Evolutionary conservation across 306 rosid species (phyloP).

Genomic region (Begonia loranthoides): DNA sequence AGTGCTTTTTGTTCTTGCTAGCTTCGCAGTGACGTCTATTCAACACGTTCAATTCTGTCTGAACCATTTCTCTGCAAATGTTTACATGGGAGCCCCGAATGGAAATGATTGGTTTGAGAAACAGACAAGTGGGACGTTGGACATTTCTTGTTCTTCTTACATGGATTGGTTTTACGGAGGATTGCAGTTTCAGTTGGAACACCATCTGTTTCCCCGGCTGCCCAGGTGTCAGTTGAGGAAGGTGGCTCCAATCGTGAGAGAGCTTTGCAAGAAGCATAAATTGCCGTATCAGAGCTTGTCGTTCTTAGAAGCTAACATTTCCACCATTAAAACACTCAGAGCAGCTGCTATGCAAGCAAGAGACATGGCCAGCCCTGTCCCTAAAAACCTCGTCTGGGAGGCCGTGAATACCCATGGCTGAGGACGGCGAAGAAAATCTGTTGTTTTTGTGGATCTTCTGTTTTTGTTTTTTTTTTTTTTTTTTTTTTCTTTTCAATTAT

Average conservation of each 20-base stretch:
- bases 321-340: constrained; percentile 25
- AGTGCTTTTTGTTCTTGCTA: constrained; percentile 17
- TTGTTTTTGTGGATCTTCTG: too few species aligned
- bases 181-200: constrained; percentile 41
- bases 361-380: constrained; percentile 21
- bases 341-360: constrained; percentile 39
- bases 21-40: constrained; percentile 23
- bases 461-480: too few species aligned
- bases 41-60: constrained; percentile 36
- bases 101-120: constrained; percentile 40
- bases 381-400: constrained; percentile 40
- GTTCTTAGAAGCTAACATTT: constrained; percentile 30
- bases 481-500: too few species aligned
- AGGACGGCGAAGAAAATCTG: too few species aligned
- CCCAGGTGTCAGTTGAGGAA: constrained; percentile 38
- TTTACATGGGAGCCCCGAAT: constrained; percentile 23
- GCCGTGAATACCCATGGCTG: constrained; percentile 39
- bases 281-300: constrained; percentile 36
- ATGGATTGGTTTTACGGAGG: constrained; percentile 44
- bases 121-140: constrained; percentile 34
- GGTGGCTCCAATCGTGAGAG: constrained; percentile 24
- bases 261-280: constrained; percentile 33
- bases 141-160: constrained; percentile 28
- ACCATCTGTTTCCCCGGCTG: constrained; percentile 34
- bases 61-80: constrained; percentile 39